These are phyloP conservation scores for Bathelium albidoporum DNA, from an alignment of 495 filamentous ascomycete species.

Conservation along the genomic window DNA sequence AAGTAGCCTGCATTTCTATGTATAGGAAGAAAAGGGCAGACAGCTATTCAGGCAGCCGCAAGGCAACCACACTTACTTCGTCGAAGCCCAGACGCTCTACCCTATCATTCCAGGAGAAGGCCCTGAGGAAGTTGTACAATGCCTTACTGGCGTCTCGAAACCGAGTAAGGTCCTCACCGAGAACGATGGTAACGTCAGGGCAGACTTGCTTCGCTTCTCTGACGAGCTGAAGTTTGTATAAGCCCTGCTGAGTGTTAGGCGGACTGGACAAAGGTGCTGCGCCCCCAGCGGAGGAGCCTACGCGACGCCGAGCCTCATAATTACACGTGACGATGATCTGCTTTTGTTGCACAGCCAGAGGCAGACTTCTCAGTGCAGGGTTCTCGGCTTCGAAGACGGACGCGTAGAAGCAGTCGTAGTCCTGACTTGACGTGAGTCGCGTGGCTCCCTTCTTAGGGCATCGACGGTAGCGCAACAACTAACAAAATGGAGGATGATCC, in stretches of 20 bases:
- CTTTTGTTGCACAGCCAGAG: conserved; percentile 73
- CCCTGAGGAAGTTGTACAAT: conserved; percentile 58
- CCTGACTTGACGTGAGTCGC: conserved; percentile 38
- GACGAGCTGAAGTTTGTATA: conserved; percentile 77
- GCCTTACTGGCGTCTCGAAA: conserved; percentile 80
- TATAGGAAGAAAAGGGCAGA: not conserved
- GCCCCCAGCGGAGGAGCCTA: conserved; percentile 14
- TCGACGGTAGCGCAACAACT: conserved; percentile 18
- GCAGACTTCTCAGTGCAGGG: conserved; percentile 58
- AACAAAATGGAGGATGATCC: conserved; percentile 77
- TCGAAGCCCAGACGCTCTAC: conserved; percentile 80
- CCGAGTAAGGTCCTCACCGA: conserved; percentile 76
- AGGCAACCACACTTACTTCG: conserved; percentile 42
- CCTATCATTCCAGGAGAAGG: conserved; percentile 61
- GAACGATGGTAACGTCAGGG: conserved; percentile 73
- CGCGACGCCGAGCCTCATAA: conserved; percentile 62
- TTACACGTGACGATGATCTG: conserved; percentile 93
- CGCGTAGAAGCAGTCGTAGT: conserved; percentile 93
- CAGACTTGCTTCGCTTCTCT: conserved; percentile 68
- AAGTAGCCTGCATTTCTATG: not conserved
- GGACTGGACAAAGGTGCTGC: not conserved
- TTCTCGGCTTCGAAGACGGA: conserved; percentile 75
- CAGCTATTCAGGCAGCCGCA: not conserved
- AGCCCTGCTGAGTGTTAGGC: conserved; percentile 39
- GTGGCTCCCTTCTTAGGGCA: not conserved